These are phyloP conservation scores for Neonothopanus nambi DNA, from an alignment of 1,284 basidiomycete genomes.

Conservation along the genomic window DNA sequence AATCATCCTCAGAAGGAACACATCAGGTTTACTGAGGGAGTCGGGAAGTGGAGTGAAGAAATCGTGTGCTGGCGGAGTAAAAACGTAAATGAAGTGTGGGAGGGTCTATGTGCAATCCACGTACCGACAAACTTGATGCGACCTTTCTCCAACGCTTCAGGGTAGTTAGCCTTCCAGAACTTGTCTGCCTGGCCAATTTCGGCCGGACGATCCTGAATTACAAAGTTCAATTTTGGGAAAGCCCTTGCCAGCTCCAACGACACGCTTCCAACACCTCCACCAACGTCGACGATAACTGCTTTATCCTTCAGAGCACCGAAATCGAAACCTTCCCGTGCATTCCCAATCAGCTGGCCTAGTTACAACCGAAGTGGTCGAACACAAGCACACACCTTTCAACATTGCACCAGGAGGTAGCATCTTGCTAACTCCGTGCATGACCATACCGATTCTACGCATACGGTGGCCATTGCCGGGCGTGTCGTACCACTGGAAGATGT, in stretches of 20 bases:
- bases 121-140: conserved; percentile 20
- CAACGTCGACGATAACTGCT: conserved; percentile 31
- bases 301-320: conserved; percentile 25
- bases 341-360: background rate
- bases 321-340: conserved; percentile 22
- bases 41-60: conserved; percentile 14
- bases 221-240: conserved; percentile 24
- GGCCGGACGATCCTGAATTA: conserved; percentile 31
- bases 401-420: conserved; percentile 17
- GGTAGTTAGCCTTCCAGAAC: conserved; percentile 16
- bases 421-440: conserved; percentile 14
- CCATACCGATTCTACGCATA: conserved; percentile 14
- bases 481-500: conserved; percentile 17
- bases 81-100: background rate
- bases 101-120: background rate
- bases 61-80: conserved; percentile 6
- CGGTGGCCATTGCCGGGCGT: conserved; percentile 7
- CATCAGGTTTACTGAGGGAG: conserved; percentile 30
- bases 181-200: conserved; percentile 24
- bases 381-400: conserved; percentile 5
- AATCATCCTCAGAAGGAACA: conserved; percentile 18
- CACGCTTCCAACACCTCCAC: conserved; percentile 30
- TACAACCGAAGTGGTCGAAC: background rate
- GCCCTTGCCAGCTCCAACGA: conserved; percentile 23
- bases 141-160: conserved; percentile 14